Base-by-base conservation (phyloP, 495 filamentous ascomycete genomes). In the Aspergillus carlsbadensis region DNA sequence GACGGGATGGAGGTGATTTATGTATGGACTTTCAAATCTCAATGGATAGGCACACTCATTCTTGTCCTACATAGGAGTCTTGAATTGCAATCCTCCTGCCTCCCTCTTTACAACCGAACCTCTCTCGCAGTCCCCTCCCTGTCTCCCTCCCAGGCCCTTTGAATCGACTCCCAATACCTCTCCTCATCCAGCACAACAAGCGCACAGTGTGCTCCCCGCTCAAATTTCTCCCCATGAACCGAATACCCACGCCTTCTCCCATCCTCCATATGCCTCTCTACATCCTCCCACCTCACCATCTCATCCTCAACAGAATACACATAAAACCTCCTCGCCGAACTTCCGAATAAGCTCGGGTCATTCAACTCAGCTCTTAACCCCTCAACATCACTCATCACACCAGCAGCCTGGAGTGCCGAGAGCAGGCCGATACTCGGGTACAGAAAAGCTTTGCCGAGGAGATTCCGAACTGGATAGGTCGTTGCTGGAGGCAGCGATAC, bases 231-330 rank as follows among this genome's bases (percentile, higher is more conserved):
- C 11, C 41, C 52, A 17, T 55, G 41, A 0, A 37, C 41, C 4
- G 6, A 14, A 24, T 35, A 46, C 10, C 52, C 52, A 1, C 11
- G 17, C 29, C 2, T 41, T 26, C 42, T 18, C 24, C 40, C 52
- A 0, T 37, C 33, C 6, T 39, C 29, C 26, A 21, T 46, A 46
- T 55, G 52, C 40, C 15, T 11, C 41, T 55, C 52, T 3, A 55
- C 52, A 36, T 45, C 41, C 29, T 11, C 10, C 52, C 52, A 55
- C 24, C 7, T 6, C 14, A 55, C 52, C 52, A 55, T 49, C 44
- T 18, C 18, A 40, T 56, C 44, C 17, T 33, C 53, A 18, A 10
- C 10, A 2, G 44, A 50, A 51, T 42, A 55, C 26, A 57, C 6
- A 35, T 57, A 57, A 2, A 57, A 14, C 33, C 54, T 2, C 10